Percentiles rank a stretch among this genome's conserved stretches.
Conservation (phyloP, 768 basidiomycete genomes). For the Boletus reticulatus region DNA sequence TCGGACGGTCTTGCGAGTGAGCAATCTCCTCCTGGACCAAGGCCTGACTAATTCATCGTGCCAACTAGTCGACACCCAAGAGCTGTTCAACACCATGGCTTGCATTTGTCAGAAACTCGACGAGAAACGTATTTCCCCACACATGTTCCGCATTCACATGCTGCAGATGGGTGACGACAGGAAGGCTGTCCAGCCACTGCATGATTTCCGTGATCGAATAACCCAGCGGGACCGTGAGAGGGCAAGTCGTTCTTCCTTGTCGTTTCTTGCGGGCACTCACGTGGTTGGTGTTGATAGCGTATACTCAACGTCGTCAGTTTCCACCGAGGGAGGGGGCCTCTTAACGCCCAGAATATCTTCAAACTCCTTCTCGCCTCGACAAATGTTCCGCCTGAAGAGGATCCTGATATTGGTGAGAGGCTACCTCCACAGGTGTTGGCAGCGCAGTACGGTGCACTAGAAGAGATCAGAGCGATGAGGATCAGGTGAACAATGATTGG, state of each 20-base stretch:
- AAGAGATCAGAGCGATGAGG: conserved; percentile 13
- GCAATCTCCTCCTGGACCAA: not conserved
- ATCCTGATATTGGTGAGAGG: conserved; percentile 18
- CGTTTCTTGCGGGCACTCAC: not conserved
- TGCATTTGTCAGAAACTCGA: conserved; percentile 12
- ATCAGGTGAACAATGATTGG: not conserved
- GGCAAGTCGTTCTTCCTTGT: not conserved
- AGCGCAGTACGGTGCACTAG: conserved; percentile 10
- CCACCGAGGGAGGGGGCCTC: conserved; percentile 22
- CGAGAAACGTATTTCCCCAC: not conserved
- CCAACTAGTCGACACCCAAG: conserved; percentile 13
- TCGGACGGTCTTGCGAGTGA: conserved; percentile 22
- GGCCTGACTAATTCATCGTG: not conserved
- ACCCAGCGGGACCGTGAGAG: conserved; percentile 13
- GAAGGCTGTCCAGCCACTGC: conserved; percentile 20
- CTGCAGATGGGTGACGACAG: conserved; percentile 25
- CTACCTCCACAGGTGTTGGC: conserved; percentile 7
- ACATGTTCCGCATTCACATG: conserved; percentile 25
- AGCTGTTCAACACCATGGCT: conserved; percentile 8
- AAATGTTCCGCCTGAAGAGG: conserved; percentile 14
- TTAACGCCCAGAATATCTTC: conserved; percentile 16
- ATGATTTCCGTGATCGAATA: conserved; percentile 21
- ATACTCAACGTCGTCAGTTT: conserved; percentile 23
- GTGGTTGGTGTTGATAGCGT: conserved; percentile 1
- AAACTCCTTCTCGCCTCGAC: conserved; percentile 23